A percentile compares a stretch with the other conserved stretches of the same genome.
These are phyloP conservation scores for Datura wrightii DNA, from an alignment of 257 asterid genomes.

Conservation along the genomic window DNA sequence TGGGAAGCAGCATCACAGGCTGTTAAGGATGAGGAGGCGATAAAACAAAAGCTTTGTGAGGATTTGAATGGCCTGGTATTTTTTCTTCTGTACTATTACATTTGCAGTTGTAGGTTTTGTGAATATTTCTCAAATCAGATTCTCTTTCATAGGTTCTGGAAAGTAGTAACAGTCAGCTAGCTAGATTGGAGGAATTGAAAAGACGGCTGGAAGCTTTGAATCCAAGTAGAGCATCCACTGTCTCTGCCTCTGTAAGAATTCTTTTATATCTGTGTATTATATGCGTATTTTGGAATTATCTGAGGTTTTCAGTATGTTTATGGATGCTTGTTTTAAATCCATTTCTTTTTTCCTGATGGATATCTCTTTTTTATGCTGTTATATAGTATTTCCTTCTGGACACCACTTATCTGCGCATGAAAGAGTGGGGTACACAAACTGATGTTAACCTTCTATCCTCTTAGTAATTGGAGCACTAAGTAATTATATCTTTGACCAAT, in stretches of 20 bases:
- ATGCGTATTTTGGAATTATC: neutral
- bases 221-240: constrained; percentile 72
- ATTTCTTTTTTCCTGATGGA: neutral
- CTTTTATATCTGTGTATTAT: constrained; percentile 23
- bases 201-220: constrained; percentile 87
- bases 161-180: constrained; percentile 73
- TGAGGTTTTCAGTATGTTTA: neutral
- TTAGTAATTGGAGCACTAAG: neutral
- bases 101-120: neutral
- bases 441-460: constrained; percentile 13
- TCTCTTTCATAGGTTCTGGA: constrained; percentile 71
- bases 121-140: constrained; percentile 19
- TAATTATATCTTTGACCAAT: neutral
- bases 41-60: constrained; percentile 75
- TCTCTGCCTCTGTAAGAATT: constrained; percentile 54
- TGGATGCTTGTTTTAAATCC: neutral
- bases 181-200: constrained; percentile 92
- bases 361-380: neutral
- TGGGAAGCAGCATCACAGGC: constrained; percentile 80
- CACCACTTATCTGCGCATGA: neutral
- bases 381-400: neutral
- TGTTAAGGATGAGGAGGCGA: constrained; percentile 80
- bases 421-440: constrained; percentile 1
- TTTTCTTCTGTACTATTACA: constrained; percentile 28
- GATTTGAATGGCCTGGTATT: constrained; percentile 72